Percentiles rank a stretch among this genome's conserved stretches.
Evolutionary conservation across 768 basidiomycete species (phyloP).

Genomic region (Pulveroboletus sp.): DNA sequence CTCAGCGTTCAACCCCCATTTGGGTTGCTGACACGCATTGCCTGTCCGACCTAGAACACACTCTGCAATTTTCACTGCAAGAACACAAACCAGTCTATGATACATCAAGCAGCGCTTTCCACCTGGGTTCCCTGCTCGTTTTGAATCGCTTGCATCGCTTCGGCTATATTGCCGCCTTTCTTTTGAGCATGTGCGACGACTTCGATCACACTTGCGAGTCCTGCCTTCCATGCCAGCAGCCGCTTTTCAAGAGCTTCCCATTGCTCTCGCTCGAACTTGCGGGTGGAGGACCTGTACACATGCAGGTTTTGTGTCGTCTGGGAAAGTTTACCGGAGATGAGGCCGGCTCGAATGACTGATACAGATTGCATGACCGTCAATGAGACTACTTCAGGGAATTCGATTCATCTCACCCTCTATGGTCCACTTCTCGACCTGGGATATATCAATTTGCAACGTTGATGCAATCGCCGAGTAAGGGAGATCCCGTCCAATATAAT

Average conservation of each 20-base stretch:
- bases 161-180: constrained; percentile 24
- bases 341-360: constrained; percentile 73
- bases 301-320: constrained; percentile 72
- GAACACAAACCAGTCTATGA: background rate
- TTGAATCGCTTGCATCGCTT: constrained; percentile 20
- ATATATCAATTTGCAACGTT: constrained; percentile 55
- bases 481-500: constrained; percentile 69
- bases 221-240: constrained; percentile 72
- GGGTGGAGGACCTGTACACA: constrained; percentile 68
- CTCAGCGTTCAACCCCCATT: no score
- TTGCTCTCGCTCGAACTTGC: constrained; percentile 71
- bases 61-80: background rate
- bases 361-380: background rate
- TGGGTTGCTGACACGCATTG: no score
- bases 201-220: constrained; percentile 63
- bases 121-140: constrained; percentile 21
- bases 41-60: background rate
- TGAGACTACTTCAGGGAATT: background rate
- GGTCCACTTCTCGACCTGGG: constrained; percentile 80
- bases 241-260: constrained; percentile 78
- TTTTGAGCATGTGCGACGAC: constrained; percentile 58
- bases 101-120: constrained; percentile 18
- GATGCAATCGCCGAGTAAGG: constrained; percentile 66
- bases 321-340: constrained; percentile 78
- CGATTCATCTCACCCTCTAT: constrained; percentile 61